Conservation (phyloP, 1,284 basidiomycete species). For the Termitomyces sp. region DNA sequence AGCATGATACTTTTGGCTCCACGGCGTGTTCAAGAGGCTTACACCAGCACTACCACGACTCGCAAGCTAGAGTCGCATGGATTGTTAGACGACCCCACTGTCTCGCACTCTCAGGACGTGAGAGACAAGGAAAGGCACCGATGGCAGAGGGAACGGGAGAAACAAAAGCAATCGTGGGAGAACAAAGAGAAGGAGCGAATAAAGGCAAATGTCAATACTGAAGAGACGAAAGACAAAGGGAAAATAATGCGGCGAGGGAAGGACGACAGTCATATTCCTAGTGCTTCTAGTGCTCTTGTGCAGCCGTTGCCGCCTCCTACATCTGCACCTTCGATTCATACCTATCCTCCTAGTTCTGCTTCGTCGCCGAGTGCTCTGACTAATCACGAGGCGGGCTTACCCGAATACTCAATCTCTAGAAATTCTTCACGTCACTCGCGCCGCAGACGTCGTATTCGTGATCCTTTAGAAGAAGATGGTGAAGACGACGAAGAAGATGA, state of each 20-base stretch:
- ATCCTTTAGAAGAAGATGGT: slow-evolving; percentile 23
- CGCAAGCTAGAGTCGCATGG: slow-evolving; percentile 63
- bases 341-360: slow-evolving; percentile 14
- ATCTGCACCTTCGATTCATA: slow-evolving; percentile 15
- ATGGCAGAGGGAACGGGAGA: slow-evolving; percentile 20
- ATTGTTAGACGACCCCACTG: slow-evolving; percentile 43
- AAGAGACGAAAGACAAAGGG: slow-evolving; percentile 11
- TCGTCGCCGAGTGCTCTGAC: slow-evolving; percentile 10
- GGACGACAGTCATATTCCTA: slow-evolving; percentile 11
- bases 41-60: slow-evolving; percentile 73
- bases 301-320: slow-evolving; percentile 14
- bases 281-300: slow-evolving; percentile 4
- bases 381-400: slow-evolving; percentile 17
- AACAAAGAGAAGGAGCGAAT: slow-evolving; percentile 19
- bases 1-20: slow-evolving; percentile 62
- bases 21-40: slow-evolving; percentile 67
- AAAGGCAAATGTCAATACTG: slow-evolving; percentile 14
- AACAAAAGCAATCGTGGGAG: slow-evolving; percentile 19
- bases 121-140: slow-evolving; percentile 21
- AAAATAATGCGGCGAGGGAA: slow-evolving; percentile 11
- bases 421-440: slow-evolving; percentile 18
- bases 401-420: slow-evolving; percentile 20
- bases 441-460: slow-evolving; percentile 21
- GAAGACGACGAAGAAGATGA: slow-evolving; percentile 29
- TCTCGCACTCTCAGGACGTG: slow-evolving; percentile 10